Conservation (phyloP, 441 rosid species). For the Pelargonium citronellum region DNA sequence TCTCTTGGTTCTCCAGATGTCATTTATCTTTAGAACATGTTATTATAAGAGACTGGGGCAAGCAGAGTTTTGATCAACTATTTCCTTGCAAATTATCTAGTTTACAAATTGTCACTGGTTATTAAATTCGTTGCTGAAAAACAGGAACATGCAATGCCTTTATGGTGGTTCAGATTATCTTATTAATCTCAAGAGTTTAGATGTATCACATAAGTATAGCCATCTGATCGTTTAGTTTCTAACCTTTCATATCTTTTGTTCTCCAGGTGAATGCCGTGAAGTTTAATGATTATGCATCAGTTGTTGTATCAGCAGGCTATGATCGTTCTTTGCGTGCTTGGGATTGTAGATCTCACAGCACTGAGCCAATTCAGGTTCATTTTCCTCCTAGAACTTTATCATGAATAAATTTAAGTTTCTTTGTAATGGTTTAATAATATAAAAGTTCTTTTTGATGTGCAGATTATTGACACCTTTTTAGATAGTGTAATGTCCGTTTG, state of each 20-base stretch:
- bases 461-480: constrained; percentile 72
- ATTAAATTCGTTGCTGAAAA: background rate
- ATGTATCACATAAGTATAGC: background rate
- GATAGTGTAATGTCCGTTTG: constrained; percentile 96
- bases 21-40: background rate
- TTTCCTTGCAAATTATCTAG: background rate
- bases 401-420: background rate
- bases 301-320: constrained; percentile 85
- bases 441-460: constrained; percentile 20
- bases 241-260: background rate
- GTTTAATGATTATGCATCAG: constrained; percentile 73
- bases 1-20: background rate
- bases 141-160: background rate
- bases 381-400: constrained; percentile 5
- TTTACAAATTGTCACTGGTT: background rate
- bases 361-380: constrained; percentile 87
- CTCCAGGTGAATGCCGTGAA: constrained; percentile 84
- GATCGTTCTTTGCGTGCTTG: constrained; percentile 84
- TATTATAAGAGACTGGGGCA: background rate
- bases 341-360: constrained; percentile 93
- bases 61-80: background rate
- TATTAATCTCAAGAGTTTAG: background rate
- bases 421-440: background rate
- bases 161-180: background rate
- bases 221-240: background rate